Percentiles rank a stretch among this genome's conserved stretches.
phyloP scores from a whole-genome alignment of 2,329 filamentous ascomycete genomes.

The Trichoderma endophyticum region DNA sequence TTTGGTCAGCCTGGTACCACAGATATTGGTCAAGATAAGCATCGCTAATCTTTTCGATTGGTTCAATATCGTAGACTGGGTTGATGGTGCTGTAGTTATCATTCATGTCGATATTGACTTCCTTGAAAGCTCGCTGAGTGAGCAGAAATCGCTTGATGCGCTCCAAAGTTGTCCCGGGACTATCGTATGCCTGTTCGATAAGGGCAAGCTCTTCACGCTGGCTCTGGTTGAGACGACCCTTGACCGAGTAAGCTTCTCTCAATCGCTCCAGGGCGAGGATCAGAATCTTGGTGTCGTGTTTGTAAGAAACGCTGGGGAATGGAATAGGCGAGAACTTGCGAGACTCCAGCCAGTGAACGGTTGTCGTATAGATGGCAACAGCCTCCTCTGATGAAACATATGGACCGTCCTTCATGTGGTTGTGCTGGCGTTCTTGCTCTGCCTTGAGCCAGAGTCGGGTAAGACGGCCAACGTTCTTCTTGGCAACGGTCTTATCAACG shows the following conservation, averaged over 20 bases:
- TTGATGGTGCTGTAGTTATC: conserved; percentile 99
- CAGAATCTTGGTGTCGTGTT: conserved; percentile 98
- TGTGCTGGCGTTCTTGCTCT: conserved; percentile 97
- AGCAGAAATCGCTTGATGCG: conserved; percentile 96
- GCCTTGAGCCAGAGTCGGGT: conserved; percentile 97
- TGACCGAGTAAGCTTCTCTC: conserved; percentile 94
- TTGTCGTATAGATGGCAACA: conserved; percentile 97
- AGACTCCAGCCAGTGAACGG: conserved; percentile 97
- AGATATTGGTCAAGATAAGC: conserved; percentile 97
- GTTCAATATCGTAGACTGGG: conserved; percentile 97
- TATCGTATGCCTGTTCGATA: conserved; percentile 98
- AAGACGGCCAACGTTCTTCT: conserved; percentile 95
- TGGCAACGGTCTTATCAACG: conserved; percentile 97
- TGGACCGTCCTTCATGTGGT: conserved; percentile 98
- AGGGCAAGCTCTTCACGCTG: conserved; percentile 94
- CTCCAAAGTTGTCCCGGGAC: conserved; percentile 90
- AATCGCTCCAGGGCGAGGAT: conserved; percentile 92
- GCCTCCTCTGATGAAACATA: conserved; percentile 98
- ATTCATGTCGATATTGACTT: conserved; percentile 99
- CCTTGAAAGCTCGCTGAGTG: conserved; percentile 97
- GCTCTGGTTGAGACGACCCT: conserved; percentile 93
- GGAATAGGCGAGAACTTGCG: conserved; percentile 98
- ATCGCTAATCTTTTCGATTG: conserved; percentile 98
- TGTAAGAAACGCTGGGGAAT: conserved; percentile 98
- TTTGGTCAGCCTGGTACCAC: conserved; percentile 98